Conservation (phyloP, 176 grass and related monocot species). For the Phyllostachys edulis region DNA sequence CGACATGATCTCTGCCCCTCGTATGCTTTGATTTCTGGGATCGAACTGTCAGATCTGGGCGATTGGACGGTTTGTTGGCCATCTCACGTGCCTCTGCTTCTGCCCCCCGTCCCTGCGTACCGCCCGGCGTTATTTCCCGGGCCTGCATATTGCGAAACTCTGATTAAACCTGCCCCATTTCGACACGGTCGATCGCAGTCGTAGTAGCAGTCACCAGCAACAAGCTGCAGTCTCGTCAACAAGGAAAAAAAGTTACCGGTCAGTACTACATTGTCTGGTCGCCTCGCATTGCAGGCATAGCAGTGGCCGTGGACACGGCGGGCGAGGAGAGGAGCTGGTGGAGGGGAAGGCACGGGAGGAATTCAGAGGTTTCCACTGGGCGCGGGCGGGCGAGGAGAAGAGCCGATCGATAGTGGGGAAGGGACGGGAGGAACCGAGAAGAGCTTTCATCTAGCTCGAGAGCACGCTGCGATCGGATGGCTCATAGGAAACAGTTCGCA, state of each 20-base stretch:
- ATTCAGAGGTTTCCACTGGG: no score
- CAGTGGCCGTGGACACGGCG: no score
- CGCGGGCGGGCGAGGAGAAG: no score
- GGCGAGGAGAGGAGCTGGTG: no score
- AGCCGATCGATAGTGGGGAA: no score
- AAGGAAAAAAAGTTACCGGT: not conserved
- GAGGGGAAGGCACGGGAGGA: no score
- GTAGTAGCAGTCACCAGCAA: not conserved
- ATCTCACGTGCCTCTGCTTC: conserved; percentile 52
- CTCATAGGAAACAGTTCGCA: no score
- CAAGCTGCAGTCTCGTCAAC: not conserved
- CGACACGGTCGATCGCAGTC: conserved; percentile 27
- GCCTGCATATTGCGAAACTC: not conserved
- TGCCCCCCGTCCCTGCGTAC: not conserved
- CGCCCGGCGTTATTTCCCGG: not conserved
- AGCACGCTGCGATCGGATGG: no score
- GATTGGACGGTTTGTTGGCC: conserved; percentile 38
- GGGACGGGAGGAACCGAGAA: no score
- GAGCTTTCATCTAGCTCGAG: no score
- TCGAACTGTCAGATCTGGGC: conserved; percentile 31
- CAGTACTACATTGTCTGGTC: not conserved
- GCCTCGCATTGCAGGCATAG: not conserved
- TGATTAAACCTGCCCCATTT: conserved; percentile 42
- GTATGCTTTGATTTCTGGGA: conserved; percentile 35
- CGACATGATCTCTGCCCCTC: not conserved